These are phyloP conservation scores for Exophiala viscosa DNA, from an alignment of 2,329 filamentous ascomycete species.

Conservation along the genomic window DNA sequence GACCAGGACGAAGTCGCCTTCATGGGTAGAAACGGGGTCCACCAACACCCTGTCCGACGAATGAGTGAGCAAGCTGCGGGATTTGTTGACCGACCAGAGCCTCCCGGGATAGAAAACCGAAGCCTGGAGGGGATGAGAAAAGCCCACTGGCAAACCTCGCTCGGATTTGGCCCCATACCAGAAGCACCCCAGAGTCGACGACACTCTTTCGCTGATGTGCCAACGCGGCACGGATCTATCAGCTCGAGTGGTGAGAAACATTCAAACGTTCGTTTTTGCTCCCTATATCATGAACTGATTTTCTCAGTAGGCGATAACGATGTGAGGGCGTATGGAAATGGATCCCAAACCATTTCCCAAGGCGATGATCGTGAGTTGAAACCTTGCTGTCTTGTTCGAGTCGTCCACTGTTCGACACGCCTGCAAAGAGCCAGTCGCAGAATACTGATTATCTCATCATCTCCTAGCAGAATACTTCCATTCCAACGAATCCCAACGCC, in stretches of 20 bases:
- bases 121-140: slow-evolving; percentile 45
- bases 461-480: slow-evolving; percentile 45
- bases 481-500: slow-evolving; percentile 31
- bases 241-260: slow-evolving; percentile 35
- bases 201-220: slow-evolving; percentile 51
- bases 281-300: slow-evolving; percentile 10
- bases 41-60: slow-evolving; percentile 38
- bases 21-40: slow-evolving; percentile 33
- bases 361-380: slow-evolving; percentile 44
- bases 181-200: slow-evolving; percentile 49
- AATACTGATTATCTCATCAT: slow-evolving; percentile 38
- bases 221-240: slow-evolving; percentile 45
- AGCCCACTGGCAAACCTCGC: slow-evolving; percentile 50
- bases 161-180: slow-evolving; percentile 45
- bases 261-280: neutral
- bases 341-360: slow-evolving; percentile 35
- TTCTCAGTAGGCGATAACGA: slow-evolving; percentile 36
- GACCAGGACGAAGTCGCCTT: slow-evolving; percentile 43
- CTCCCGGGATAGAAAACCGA: slow-evolving; percentile 39
- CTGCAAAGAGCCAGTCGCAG: slow-evolving; percentile 33
- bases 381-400: slow-evolving; percentile 22
- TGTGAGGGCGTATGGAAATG: slow-evolving; percentile 36
- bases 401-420: slow-evolving; percentile 11
- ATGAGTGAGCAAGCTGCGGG: slow-evolving; percentile 45
- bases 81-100: slow-evolving; percentile 39